phyloP scores from a whole-genome alignment of 345 rosid genomes.

The Clausena lansium region DNA sequence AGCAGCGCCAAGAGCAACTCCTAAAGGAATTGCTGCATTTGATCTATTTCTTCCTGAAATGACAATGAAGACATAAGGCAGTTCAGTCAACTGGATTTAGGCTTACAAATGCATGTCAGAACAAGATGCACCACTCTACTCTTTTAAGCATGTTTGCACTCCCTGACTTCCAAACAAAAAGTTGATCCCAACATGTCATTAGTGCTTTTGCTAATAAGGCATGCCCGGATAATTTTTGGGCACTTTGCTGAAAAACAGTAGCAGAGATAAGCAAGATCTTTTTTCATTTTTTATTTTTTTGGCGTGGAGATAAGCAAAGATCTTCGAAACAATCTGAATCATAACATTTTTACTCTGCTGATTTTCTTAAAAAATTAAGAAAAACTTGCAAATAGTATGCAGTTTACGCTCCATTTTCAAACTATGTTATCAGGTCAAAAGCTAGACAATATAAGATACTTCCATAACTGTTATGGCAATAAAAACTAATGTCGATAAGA shows the following conservation, averaged over 20 bases:
- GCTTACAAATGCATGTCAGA: not conserved
- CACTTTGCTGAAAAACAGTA: too few species aligned
- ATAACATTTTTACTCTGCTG: too few species aligned
- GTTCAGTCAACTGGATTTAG: not conserved
- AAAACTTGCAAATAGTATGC: too few species aligned
- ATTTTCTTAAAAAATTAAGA: too few species aligned
- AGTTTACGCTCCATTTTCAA: too few species aligned
- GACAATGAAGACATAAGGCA: not conserved
- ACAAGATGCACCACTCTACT: not conserved
- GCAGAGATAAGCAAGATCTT: not conserved
- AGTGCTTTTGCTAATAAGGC: too few species aligned
- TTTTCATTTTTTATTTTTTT: too few species aligned
- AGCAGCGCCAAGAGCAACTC: slow-evolving; percentile 25
- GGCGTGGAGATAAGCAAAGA: not conserved
- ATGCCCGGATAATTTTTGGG: too few species aligned
- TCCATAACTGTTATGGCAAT: not conserved
- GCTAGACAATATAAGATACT: not conserved
- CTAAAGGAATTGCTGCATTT: slow-evolving; percentile 21
- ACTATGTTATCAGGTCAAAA: not conserved
- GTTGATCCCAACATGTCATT: too few species aligned
- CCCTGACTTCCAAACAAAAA: not conserved
- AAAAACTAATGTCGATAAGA: not conserved
- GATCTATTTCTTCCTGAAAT: slow-evolving; percentile 13
- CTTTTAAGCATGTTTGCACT: not conserved
- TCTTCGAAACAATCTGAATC: too few species aligned